Base-by-base conservation (phyloP, 352 stramenopile genomes). In the Globisporangium polare region DNA sequence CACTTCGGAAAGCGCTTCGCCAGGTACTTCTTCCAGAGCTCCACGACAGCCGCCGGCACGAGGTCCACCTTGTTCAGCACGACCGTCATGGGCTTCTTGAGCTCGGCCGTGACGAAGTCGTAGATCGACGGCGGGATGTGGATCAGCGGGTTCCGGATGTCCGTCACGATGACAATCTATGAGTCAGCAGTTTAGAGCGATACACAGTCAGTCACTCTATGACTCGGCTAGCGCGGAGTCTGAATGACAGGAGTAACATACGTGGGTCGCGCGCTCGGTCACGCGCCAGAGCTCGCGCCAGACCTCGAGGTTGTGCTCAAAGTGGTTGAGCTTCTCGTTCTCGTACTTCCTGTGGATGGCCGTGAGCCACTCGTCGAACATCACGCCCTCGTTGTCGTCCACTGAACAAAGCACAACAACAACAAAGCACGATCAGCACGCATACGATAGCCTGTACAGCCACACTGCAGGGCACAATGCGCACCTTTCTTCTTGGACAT, bases 1-100 rank as follows among this genome's bases (percentile, higher is more conserved):
- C 72, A 83, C 22, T 86, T 71, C 20, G 83, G 83, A 56, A 92
- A 95, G 10, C 74, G 77, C 47, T 74, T 77, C 4, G 71, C 58
- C 24, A 95, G 60, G 53, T 85, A 92, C 39, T 63, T 60, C 37
- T 85, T 82, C 86, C 86, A 95, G 5, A 86, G 69, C 49, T 81
- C 62, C 3, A 92, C 77, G 10, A 88, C 78, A 22, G 64, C 63
- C 8, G 66, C 69, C 12, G 83, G 81, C 29, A 95, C 75, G 50
- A 95, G 67, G 71, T 95, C 86, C 22, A 92, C 73, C 72, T 95
- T 95, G 61, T 92, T 95, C 43, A 95, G 81, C 53, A 95, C 83
- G 41, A 95, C 73, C 12, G 84, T 66, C 75, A 95, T 85, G 5
- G 83, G 80, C 26, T 93, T 93, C 55, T 89, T 71, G 45, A 92